A percentile compares a stretch with the other conserved stretches of the same genome.
phyloP scores from a whole-genome alignment of 352 stramenopile genomes.

The Phytophthora constricta region DNA sequence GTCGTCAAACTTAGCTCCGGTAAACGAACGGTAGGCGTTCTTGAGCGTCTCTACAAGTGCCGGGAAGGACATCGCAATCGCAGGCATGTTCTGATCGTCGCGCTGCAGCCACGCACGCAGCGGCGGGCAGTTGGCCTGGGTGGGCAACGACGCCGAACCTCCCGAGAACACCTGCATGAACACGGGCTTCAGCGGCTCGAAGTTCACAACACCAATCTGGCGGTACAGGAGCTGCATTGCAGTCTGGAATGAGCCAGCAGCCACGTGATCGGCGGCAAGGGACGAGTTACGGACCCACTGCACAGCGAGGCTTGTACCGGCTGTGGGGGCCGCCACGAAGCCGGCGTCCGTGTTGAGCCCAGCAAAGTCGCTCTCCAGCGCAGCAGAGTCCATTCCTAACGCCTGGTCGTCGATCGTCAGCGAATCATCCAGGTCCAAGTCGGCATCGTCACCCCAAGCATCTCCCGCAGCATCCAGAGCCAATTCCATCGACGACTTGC shows the following conservation, averaged over 20 bases:
- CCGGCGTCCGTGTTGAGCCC: slow-evolving; percentile 44
- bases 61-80: slow-evolving; percentile 89
- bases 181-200: slow-evolving; percentile 93
- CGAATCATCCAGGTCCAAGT: slow-evolving; percentile 87
- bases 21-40: slow-evolving; percentile 97
- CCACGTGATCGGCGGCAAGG: slow-evolving; percentile 97
- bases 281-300: slow-evolving; percentile 97
- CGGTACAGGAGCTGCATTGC: slow-evolving; percentile 98
- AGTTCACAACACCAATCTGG: slow-evolving; percentile 99
- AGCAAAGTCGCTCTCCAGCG: slow-evolving; percentile 64
- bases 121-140: slow-evolving; percentile 81
- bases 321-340: slow-evolving; percentile 92
- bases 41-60: slow-evolving; percentile 94
- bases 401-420: slow-evolving; percentile 58
- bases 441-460: slow-evolving; percentile 84
- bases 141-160: slow-evolving; percentile 79
- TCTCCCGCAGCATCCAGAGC: slow-evolving; percentile 75
- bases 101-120: slow-evolving; percentile 86
- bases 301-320: slow-evolving; percentile 88
- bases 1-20: slow-evolving; percentile 98
- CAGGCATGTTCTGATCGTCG: slow-evolving; percentile 88
- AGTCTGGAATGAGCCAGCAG: slow-evolving; percentile 95
- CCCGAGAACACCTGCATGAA: slow-evolving; percentile 90
- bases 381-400: slow-evolving; percentile 48
- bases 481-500: slow-evolving; percentile 79